Percentiles rank a stretch among this genome's conserved stretches.
These are phyloP conservation scores for Stephania yunnanensis DNA, from an alignment of 164 flowering plant genomes.

Conservation along the genomic window DNA sequence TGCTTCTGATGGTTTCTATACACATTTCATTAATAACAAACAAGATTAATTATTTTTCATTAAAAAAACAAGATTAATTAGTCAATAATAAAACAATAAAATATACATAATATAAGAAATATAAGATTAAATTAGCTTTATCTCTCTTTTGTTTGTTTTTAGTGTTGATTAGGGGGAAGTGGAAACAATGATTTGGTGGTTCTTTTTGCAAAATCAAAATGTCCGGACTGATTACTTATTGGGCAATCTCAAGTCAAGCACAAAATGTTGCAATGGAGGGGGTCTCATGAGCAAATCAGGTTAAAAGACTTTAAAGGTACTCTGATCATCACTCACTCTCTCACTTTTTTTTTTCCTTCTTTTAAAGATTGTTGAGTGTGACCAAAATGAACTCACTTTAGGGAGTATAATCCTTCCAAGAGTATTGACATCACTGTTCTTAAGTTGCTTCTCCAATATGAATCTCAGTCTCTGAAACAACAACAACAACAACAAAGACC, in stretches of 20 bases:
- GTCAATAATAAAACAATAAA: background rate
- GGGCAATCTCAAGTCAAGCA: background rate
- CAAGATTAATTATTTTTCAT: no score
- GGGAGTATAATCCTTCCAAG: constrained; percentile 22
- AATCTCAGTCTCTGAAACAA: constrained; percentile 13
- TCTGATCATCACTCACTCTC: background rate
- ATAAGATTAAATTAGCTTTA: background rate
- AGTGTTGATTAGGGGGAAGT: background rate
- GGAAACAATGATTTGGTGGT: background rate
- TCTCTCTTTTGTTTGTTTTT: background rate
- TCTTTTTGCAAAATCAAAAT: background rate
- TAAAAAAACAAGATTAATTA: no score
- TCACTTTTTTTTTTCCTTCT: background rate
- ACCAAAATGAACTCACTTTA: constrained; percentile 9
- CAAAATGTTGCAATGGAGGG: background rate
- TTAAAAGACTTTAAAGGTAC: background rate
- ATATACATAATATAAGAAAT: background rate
- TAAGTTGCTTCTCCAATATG: constrained; percentile 14
- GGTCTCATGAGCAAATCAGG: background rate
- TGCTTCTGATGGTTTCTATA: constrained; percentile 18
- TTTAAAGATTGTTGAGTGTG: background rate
- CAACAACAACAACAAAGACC: background rate
- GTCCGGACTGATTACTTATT: background rate
- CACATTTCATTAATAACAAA: no score
- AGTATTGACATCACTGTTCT: constrained; percentile 14